Base-by-base conservation (phyloP, 306 rosid genomes). In the Fragaria vesca region DNA sequence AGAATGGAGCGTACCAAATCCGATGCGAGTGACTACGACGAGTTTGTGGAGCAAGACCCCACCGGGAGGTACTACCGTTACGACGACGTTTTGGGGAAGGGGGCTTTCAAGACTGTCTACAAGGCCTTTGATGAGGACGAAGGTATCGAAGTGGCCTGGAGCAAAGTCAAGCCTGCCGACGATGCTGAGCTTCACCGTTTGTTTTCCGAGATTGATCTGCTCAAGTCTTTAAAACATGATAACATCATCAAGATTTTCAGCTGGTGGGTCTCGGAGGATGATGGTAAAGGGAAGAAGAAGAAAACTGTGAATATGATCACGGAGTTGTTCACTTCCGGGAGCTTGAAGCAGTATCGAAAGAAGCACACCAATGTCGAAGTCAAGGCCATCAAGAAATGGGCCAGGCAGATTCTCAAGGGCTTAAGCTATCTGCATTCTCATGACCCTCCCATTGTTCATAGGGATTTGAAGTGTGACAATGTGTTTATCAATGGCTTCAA, bases 121-220 rank as follows among this genome's bases (percentile, higher is more conserved):
- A 94, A 84, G 86, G 98, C 92, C 5, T 94, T 94, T 79, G 95
- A 92, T 69, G 95, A 94, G 86, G 89, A 83, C 1, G 36, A 60
- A 47, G 98, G 98, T 68, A 87, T 87, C 26, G 98, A 94, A 80
- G 96, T 94, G 79, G 98, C 98, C 7, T 94, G 98, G 98, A 87
- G 87, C 81, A 91, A 80, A 78, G 91, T 92, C 71, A 45, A 74
- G 38, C 63, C 87, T 75, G 92, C 88, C 73, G 91, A 92, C 69
- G 88, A 89, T 30, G 89, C 93, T 86, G 81, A 83, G 71, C 83
- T 92, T 77, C 87, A 82, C 43, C 83, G 90, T 55, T 78, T 94
- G 73, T 87, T 88, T 76, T 89, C 97, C 1, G 98, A 94, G 87
- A 90, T 90, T 66, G 88, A 92, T 84, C 86, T 94, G 40, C 87